Evolutionary conservation across 306 rosid species (phyloP), one percentile per base, ranked within the genome.

Genomic region (Crotalaria pallida): DNA sequence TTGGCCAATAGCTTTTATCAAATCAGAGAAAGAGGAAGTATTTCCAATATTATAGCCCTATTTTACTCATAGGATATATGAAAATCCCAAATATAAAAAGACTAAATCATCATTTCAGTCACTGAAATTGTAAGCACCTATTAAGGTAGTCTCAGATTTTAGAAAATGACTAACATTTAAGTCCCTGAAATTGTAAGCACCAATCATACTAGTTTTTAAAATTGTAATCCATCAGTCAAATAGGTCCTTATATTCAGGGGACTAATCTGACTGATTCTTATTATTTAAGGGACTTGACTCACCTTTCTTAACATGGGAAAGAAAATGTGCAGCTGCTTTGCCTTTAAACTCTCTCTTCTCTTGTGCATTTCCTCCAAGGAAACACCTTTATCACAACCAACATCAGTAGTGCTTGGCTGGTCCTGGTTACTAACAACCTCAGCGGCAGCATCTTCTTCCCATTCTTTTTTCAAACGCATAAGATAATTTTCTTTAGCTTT

Each of bases 401-500:
- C 22, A 70, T 21, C 9, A 16, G 6, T 7, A 2, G 36, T 0
- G 5, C 8, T 9, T 10, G 66, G 26, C 10, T 5, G 66, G 33
- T 21, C n/a, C n/a, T 41, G 19, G 1, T 15, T 36, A 70, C 27
- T 73, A 51, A n/a, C 69, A 59, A 48, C 60, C 67, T 80, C 58
- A 71, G 82, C 79, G 17, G 76, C 81, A 36, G 84, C 82, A 0
- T 75, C 84, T 65, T 87, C 82, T 34, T 64, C 89, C 96, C 96
- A 82, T 75, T 93, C 97, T 66, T 75, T 84, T 33, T 58, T 83
- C 85, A 93, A 43, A 7, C 85, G 90, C 11, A 19, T 69, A 22
- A 85, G 82, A 79, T 90, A 93, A 69, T 90, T 82, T 36, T 88
- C 92, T 80, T 81, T 93, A 13, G 98, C 98, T 68, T 85, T 93